A percentile compares a stretch with the other conserved stretches of the same genome.
Conservation (phyloP, 306 rosid genomes). For the Crotalaria pallida region DNA sequence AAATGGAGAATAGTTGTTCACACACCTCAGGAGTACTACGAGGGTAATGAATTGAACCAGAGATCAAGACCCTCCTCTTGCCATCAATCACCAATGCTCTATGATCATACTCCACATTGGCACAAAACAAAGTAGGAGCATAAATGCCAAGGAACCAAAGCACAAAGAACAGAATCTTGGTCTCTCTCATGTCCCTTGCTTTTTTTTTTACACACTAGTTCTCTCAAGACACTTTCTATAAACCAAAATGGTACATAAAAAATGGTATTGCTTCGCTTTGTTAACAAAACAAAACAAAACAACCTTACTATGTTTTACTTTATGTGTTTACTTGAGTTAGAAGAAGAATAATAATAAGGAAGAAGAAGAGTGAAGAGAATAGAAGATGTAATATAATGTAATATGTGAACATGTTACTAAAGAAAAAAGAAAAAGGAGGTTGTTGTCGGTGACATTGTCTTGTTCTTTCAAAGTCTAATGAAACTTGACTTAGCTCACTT, state of each 20-base stretch:
- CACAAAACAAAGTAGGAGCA: slow-evolving; percentile 38
- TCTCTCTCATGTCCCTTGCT: slow-evolving; percentile 25
- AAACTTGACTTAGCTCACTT: no score
- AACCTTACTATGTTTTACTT: background rate
- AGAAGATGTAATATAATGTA: no score
- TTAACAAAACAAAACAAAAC: background rate
- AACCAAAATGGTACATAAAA: slow-evolving; percentile 9
- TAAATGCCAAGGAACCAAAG: slow-evolving; percentile 35
- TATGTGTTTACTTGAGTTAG: background rate
- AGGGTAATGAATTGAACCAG: slow-evolving; percentile 97
- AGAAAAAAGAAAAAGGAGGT: background rate
- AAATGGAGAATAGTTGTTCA: slow-evolving; percentile 1
- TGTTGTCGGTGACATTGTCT: background rate
- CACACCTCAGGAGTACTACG: slow-evolving; percentile 90
- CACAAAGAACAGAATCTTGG: slow-evolving; percentile 20
- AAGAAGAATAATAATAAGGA: background rate
- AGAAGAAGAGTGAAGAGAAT: background rate
- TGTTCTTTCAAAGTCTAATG: no score
- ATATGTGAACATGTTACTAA: background rate
- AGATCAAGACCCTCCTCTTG: slow-evolving; percentile 68
- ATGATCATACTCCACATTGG: slow-evolving; percentile 76
- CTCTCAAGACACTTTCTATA: background rate
- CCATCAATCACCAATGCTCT: slow-evolving; percentile 89
- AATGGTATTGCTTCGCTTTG: slow-evolving; percentile 9
- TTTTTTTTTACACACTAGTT: no score